Evolutionary conservation across 2,329 filamentous ascomycete genomes (phyloP).

Genomic region (Exophiala xenobiotica): DNA sequence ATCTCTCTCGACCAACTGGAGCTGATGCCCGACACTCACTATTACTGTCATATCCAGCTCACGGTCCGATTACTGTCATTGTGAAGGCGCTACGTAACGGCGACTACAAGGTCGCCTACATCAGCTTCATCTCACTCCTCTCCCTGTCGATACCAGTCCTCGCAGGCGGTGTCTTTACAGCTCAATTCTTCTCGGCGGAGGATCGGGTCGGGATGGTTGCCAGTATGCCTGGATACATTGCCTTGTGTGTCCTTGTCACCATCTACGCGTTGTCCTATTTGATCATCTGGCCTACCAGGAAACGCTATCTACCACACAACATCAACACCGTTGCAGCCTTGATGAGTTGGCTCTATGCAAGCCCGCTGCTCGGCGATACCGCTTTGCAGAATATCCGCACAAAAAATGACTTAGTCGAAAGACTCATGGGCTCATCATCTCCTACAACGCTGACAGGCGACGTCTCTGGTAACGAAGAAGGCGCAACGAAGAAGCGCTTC

Average conservation of each 20-base stretch:
- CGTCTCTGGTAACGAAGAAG: slow-evolving; percentile 30
- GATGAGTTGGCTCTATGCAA: slow-evolving; percentile 73
- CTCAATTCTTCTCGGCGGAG: slow-evolving; percentile 53
- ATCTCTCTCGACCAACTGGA: slow-evolving; percentile 53
- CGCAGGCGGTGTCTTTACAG: slow-evolving; percentile 62
- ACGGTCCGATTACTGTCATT: slow-evolving; percentile 54
- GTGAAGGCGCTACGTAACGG: slow-evolving; percentile 53
- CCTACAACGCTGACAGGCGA: slow-evolving; percentile 40
- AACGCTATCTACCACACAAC: slow-evolving; percentile 68
- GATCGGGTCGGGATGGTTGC: slow-evolving; percentile 62
- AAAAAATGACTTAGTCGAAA: slow-evolving; percentile 66
- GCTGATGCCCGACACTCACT: slow-evolving; percentile 56
- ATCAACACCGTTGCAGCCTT: slow-evolving; percentile 73
- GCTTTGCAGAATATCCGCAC: slow-evolving; percentile 68
- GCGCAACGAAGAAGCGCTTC: slow-evolving; percentile 11
- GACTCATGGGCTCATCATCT: slow-evolving; percentile 57
- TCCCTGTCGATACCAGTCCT: slow-evolving; percentile 58
- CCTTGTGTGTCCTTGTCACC: slow-evolving; percentile 69
- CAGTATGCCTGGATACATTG: slow-evolving; percentile 69
- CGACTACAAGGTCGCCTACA: slow-evolving; percentile 59
- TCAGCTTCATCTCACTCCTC: slow-evolving; percentile 55
- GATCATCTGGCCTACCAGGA: slow-evolving; percentile 60
- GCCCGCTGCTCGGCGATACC: slow-evolving; percentile 68
- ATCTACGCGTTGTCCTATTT: slow-evolving; percentile 67
- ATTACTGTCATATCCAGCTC: slow-evolving; percentile 57